These are phyloP conservation scores for Clavispora vitiphila DNA, from an alignment of 805 yeast genomes.

Conservation along the genomic window DNA sequence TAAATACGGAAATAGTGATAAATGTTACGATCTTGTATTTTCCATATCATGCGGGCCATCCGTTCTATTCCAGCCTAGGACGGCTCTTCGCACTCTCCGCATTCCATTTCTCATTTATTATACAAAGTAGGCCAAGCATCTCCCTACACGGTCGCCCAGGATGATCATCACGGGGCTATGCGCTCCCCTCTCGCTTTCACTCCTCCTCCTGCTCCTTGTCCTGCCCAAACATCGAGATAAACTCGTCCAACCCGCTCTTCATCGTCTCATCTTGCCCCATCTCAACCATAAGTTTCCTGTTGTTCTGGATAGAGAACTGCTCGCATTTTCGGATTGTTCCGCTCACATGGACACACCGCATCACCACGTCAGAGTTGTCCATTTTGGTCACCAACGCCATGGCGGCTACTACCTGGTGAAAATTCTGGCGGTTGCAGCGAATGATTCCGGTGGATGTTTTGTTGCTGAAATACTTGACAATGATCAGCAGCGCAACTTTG, in stretches of 20 bases:
- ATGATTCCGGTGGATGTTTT: constrained; percentile 81
- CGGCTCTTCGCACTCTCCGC: no score
- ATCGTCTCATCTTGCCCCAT: constrained; percentile 11
- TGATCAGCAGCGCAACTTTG: constrained; percentile 50
- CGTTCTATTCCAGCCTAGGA: no score
- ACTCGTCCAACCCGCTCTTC: constrained; percentile 8
- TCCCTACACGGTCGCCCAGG: no score
- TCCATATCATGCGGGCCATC: no score
- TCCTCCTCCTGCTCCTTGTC: constrained; percentile 6
- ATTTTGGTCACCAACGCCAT: constrained; percentile 50
- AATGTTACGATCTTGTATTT: no score
- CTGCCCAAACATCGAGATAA: constrained; percentile 8
- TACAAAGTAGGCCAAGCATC: no score
- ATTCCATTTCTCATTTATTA: no score
- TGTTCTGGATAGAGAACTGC: constrained; percentile 50
- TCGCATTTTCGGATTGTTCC: constrained; percentile 89
- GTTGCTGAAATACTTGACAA: constrained; percentile 74
- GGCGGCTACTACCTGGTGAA: constrained; percentile 61
- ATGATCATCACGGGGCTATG: no score
- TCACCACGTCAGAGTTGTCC: constrained; percentile 44
- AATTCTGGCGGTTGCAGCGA: constrained; percentile 65
- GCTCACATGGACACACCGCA: constrained; percentile 65
- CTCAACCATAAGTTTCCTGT: constrained; percentile 33
- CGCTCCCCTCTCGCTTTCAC: no score
- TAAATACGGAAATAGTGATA: no score